phyloP scores from a whole-genome alignment of 2,329 filamentous ascomycete genomes.

The Bipolaris bicolor region DNA sequence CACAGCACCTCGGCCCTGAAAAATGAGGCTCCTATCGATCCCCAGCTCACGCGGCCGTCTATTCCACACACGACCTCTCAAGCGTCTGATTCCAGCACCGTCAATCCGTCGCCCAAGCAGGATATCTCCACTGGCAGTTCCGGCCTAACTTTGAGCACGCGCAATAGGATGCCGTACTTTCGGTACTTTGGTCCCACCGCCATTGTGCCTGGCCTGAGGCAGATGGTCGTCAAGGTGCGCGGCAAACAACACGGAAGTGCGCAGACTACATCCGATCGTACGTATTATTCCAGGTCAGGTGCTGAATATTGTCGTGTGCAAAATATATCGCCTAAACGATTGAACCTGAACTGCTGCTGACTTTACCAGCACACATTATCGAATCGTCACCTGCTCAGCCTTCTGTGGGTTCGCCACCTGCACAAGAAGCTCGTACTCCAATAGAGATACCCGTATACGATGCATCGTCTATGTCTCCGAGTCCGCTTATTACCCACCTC shows the following conservation, averaged over 20 bases:
- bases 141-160: constrained; percentile 54
- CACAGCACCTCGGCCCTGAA: constrained; percentile 19
- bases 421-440: constrained; percentile 51
- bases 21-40: constrained; percentile 28
- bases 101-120: constrained; percentile 25
- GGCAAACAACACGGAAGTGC: constrained; percentile 66
- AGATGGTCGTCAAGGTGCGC: constrained; percentile 82
- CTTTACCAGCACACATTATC: constrained; percentile 26
- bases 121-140: constrained; percentile 26
- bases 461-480: constrained; percentile 72
- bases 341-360: constrained; percentile 5
- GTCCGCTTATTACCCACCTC: constrained; percentile 75
- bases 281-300: constrained; percentile 7
- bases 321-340: too few relatives aligned
- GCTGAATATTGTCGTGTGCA: neutral
- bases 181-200: constrained; percentile 89
- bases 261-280: constrained; percentile 61
- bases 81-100: constrained; percentile 29
- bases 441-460: constrained; percentile 73
- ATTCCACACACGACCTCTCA: constrained; percentile 32
- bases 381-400: constrained; percentile 47
- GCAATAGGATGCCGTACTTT: constrained; percentile 82
- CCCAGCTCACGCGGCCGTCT: constrained; percentile 36
- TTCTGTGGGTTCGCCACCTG: constrained; percentile 36
- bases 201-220: constrained; percentile 89